A percentile compares a stretch with the other conserved stretches of the same genome.
Evolutionary conservation across 2,329 filamentous ascomycete genomes (phyloP).

Genomic region (Thielaviopsis punctulata): DNA sequence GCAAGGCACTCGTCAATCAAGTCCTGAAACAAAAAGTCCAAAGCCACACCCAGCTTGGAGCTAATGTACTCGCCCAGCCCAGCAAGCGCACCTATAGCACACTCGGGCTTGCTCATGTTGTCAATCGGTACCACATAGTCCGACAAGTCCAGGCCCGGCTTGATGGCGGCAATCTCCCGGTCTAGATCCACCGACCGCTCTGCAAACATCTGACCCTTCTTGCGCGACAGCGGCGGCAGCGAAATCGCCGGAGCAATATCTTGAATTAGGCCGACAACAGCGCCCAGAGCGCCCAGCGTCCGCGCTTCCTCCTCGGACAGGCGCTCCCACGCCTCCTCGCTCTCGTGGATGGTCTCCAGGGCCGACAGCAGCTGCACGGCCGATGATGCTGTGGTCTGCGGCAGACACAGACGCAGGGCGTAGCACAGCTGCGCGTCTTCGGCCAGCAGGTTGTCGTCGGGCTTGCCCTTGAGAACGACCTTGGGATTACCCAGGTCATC

Average conservation of each 20-base stretch:
- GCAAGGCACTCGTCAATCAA: conserved; percentile 23
- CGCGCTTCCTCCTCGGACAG: conserved; percentile 20
- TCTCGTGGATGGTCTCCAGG: conserved; percentile 21
- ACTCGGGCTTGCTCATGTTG: conserved; percentile 24
- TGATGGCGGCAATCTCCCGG: too few relatives aligned
- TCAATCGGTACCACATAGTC: conserved; percentile 25
- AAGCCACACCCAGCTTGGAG: conserved; percentile 22
- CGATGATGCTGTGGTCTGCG: conserved; percentile 19
- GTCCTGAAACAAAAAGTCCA: conserved; percentile 28
- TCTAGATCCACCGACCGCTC: too few relatives aligned
- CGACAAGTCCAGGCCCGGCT: conserved; percentile 22
- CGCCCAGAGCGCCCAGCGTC: conserved; percentile 21
- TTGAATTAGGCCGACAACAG: conserved; percentile 23
- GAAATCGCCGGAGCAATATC: conserved; percentile 20
- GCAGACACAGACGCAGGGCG: conserved; percentile 25
- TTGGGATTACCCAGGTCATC: conserved; percentile 22
- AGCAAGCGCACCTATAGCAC: conserved; percentile 21
- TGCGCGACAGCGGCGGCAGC: conserved; percentile 23
- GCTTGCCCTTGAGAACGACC: conserved; percentile 24
- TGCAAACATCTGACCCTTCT: conserved; percentile 24
- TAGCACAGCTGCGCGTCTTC: conserved; percentile 25
- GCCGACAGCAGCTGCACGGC: conserved; percentile 31
- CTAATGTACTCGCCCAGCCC: conserved; percentile 22
- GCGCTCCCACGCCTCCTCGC: conserved; percentile 20
- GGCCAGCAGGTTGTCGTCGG: conserved; percentile 21